Percentiles rank a stretch among this genome's conserved stretches.
These are phyloP conservation scores for Neurospora sp. DNA, from an alignment of 495 filamentous ascomycete species.

Conservation along the genomic window DNA sequence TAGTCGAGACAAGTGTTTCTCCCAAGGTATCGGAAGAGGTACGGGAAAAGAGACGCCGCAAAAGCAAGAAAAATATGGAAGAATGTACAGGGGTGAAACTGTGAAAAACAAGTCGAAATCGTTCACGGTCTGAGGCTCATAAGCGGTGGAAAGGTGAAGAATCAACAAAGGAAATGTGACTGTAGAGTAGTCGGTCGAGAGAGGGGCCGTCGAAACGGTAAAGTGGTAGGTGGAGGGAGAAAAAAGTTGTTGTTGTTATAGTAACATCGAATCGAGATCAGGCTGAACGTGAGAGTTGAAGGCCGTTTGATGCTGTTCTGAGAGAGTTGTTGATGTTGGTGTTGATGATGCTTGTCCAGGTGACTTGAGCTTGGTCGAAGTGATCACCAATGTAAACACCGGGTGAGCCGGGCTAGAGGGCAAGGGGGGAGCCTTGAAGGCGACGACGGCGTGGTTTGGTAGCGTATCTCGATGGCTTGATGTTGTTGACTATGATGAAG, in stretches of 20 bases:
- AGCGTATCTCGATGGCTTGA: not conserved
- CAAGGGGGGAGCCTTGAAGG: not conserved
- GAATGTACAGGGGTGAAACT: slow-evolving; percentile 37
- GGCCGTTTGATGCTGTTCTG: slow-evolving; percentile 21
- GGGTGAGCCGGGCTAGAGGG: not conserved
- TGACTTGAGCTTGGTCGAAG: not conserved
- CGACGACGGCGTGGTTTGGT: not conserved
- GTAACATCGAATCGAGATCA: slow-evolving; percentile 51
- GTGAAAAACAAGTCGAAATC: slow-evolving; percentile 45
- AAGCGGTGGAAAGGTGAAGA: slow-evolving; percentile 43
- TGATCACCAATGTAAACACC: not conserved
- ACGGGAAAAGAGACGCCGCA: slow-evolving; percentile 13
- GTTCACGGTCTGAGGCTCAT: slow-evolving; percentile 58
- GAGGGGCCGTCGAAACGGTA: slow-evolving; percentile 37
- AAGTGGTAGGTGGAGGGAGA: slow-evolving; percentile 31
- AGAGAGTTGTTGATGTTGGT: slow-evolving; percentile 8
- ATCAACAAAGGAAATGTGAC: slow-evolving; percentile 43
- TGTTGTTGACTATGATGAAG: not conserved
- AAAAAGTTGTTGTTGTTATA: slow-evolving; percentile 51
- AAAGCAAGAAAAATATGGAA: slow-evolving; percentile 12
- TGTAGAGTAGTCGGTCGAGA: slow-evolving; percentile 35
- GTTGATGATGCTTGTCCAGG: not conserved
- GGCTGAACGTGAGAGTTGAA: slow-evolving; percentile 30
- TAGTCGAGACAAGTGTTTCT: slow-evolving; percentile 15
- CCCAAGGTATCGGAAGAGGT: slow-evolving; percentile 3